Conservation (phyloP, 2,329 filamentous ascomycete species). For the Xylariales sp. region DNA sequence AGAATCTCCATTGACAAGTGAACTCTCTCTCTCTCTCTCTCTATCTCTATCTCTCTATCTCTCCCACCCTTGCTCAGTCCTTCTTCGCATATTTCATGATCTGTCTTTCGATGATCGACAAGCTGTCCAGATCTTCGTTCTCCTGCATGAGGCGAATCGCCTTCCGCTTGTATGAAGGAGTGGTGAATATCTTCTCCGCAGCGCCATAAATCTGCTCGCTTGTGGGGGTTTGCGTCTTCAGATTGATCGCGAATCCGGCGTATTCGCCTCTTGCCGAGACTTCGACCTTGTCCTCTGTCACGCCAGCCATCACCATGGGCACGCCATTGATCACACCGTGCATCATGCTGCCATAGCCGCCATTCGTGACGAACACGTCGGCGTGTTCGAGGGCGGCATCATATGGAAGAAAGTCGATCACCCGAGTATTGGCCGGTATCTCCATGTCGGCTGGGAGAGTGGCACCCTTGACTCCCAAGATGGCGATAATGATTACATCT, state of each 20-base stretch:
- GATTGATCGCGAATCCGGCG: constrained; percentile 40
- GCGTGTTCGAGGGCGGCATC: constrained; percentile 39
- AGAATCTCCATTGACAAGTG: too few relatives aligned
- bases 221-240: constrained; percentile 29
- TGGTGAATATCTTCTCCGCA: constrained; percentile 9
- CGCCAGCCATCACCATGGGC: constrained; percentile 14
- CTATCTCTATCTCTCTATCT: too few relatives aligned
- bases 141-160: constrained; percentile 26
- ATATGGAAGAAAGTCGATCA: constrained; percentile 45
- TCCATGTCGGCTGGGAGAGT: constrained; percentile 20
- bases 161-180: constrained; percentile 9
- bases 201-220: constrained; percentile 10
- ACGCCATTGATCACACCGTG: constrained; percentile 13
- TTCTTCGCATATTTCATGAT: constrained; percentile 20
- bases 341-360: constrained; percentile 32
- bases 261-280: constrained; percentile 35
- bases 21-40: too few relatives aligned
- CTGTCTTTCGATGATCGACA: constrained; percentile 16
- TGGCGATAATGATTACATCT: constrained; percentile 35
- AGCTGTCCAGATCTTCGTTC: constrained; percentile 24
- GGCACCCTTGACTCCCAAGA: constrained; percentile 24
- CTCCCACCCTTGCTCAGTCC: too few relatives aligned
- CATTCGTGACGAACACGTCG: constrained; percentile 22
- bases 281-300: constrained; percentile 24
- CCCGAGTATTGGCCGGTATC: constrained; percentile 36